These are phyloP conservation scores for Xylaria telfairii DNA, from an alignment of 495 filamentous ascomycete genomes.

Conservation along the genomic window DNA sequence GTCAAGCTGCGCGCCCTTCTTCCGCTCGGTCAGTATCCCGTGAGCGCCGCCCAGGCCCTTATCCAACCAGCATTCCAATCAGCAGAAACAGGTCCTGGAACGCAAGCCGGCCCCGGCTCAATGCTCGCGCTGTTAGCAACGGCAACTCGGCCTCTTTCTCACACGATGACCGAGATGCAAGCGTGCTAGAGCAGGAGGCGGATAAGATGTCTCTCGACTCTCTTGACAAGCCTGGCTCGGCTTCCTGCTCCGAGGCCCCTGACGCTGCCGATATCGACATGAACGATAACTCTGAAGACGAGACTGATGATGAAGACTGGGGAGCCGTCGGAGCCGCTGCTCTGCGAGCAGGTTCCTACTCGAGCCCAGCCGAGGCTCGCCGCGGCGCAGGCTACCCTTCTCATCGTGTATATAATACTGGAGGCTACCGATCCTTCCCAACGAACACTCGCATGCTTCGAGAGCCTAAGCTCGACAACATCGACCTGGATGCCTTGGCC, in stretches of 20 bases:
- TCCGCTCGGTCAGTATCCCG: slow-evolving; percentile 42
- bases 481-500: slow-evolving; percentile 58
- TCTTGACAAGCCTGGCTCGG: slow-evolving; percentile 73
- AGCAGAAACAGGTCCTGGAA: slow-evolving; percentile 56
- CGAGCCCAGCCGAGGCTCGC: slow-evolving; percentile 40
- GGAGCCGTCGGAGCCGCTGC: slow-evolving; percentile 86
- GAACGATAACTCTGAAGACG: slow-evolving; percentile 73
- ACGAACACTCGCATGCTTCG: slow-evolving; percentile 54
- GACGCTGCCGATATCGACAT: slow-evolving; percentile 71
- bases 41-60: slow-evolving; percentile 54
- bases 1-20: slow-evolving; percentile 62
- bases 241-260: slow-evolving; percentile 77
- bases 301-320: slow-evolving; percentile 98
- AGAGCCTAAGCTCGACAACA: slow-evolving; percentile 50
- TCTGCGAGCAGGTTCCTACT: slow-evolving; percentile 74
- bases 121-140: slow-evolving; percentile 62
- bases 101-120: slow-evolving; percentile 55
- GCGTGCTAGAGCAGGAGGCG: slow-evolving; percentile 83
- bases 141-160: slow-evolving; percentile 77
- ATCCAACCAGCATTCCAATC: slow-evolving; percentile 71
- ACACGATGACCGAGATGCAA: slow-evolving; percentile 69
- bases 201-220: slow-evolving; percentile 98
- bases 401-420: slow-evolving; percentile 54
- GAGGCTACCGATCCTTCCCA: slow-evolving; percentile 56
- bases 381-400: slow-evolving; percentile 47